These are phyloP conservation scores for Micractinium conductrix DNA, from an alignment of 139 green algal species.

Conservation along the genomic window DNA sequence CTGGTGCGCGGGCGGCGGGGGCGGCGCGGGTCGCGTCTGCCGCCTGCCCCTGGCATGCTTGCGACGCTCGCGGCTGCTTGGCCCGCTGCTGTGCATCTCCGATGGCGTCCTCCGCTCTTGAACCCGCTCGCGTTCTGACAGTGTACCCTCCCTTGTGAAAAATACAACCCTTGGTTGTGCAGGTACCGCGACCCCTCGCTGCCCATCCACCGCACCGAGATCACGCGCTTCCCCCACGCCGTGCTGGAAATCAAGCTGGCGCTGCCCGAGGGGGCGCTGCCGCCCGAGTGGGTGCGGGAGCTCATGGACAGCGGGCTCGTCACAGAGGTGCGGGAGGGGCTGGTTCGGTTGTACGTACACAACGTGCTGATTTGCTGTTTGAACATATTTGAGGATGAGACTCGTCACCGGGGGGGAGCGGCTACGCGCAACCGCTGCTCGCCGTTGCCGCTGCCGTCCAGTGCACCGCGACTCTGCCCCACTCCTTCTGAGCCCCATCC, in stretches of 20 bases:
- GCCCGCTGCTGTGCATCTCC: background rate
- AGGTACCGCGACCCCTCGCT: slow-evolving; percentile 82
- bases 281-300: slow-evolving; percentile 88
- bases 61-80: background rate
- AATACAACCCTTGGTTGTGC: no score
- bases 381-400: background rate
- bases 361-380: slow-evolving; percentile 69
- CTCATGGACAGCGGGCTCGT: slow-evolving; percentile 73
- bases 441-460: no score
- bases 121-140: no score
- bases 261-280: slow-evolving; percentile 81
- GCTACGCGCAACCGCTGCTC: no score
- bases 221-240: slow-evolving; percentile 94
- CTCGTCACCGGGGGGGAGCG: no score
- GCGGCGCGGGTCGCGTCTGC: no score
- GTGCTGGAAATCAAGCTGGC: slow-evolving; percentile 97
- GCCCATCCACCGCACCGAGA: slow-evolving; percentile 82
- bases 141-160: no score
- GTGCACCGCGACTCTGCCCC: no score
- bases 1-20: slow-evolving; percentile 41
- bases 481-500: no score
- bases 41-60: background rate
- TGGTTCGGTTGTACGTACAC: slow-evolving; percentile 83
- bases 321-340: slow-evolving; percentile 56
- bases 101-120: background rate